Evolutionary conservation across 2,329 filamentous ascomycete species (phyloP).

Genomic region (Trichoderma sp.): DNA sequence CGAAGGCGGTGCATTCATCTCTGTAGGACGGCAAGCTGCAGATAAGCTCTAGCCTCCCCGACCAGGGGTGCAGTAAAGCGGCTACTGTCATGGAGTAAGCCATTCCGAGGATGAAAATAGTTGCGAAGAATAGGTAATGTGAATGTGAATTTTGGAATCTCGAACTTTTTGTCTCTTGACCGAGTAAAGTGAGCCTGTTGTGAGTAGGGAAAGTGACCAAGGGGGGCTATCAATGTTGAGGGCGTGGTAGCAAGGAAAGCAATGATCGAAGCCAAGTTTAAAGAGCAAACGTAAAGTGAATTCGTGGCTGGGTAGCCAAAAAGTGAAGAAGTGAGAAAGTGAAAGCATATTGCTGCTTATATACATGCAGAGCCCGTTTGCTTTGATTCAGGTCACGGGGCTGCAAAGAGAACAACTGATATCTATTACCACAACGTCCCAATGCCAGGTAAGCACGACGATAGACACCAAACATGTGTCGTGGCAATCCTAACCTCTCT

Average conservation of each 20-base stretch:
- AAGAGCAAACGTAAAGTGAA: neutral
- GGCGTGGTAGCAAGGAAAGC: accelerated
- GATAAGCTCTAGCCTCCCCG: neutral
- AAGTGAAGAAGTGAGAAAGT: neutral
- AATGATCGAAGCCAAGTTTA: accelerated
- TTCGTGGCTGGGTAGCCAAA: neutral
- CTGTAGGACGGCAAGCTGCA: neutral
- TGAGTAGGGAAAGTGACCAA: neutral
- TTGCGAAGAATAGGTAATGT: neutral
- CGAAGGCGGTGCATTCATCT: neutral
- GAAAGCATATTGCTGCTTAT: neutral
- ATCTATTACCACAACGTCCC: too few species aligned
- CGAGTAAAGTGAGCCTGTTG: neutral
- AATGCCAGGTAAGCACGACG: neutral
- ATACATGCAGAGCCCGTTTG: neutral
- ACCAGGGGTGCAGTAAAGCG: constrained; percentile 19
- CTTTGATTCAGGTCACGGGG: neutral
- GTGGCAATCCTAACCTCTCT: neutral
- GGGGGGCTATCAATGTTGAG: too few species aligned
- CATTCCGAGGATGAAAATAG: neutral
- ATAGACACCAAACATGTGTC: neutral
- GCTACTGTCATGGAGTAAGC: constrained; percentile 5
- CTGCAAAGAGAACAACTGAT: neutral
- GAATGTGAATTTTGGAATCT: neutral
- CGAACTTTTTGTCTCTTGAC: too few species aligned